Conservation (phyloP, 371 early-diverging fungal species). For the Apophysomyces trapeziformis region DNA sequence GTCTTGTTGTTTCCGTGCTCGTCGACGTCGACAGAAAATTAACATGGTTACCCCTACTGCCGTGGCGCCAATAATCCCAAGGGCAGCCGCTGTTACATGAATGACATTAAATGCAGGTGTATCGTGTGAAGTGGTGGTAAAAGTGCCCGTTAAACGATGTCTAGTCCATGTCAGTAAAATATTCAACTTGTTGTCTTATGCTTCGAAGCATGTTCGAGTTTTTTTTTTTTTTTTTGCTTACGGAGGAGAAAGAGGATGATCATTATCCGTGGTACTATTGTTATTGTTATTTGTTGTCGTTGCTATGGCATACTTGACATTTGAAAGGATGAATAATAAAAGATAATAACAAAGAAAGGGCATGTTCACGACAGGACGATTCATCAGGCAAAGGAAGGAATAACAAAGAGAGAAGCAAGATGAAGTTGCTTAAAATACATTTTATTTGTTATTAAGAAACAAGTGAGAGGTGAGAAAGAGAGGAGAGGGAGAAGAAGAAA, state of each 20-base stretch:
- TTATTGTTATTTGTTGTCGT: background rate
- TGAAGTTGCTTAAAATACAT: too few species aligned
- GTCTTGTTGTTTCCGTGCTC: slow-evolving; percentile 9
- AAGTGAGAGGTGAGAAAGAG: too few species aligned
- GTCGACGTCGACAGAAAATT: slow-evolving; percentile 28
- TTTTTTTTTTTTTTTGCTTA: too few species aligned
- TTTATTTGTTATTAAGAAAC: too few species aligned
- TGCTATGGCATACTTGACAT: background rate
- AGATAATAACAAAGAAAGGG: background rate
- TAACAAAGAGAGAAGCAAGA: too few species aligned
- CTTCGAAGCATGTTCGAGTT: too few species aligned
- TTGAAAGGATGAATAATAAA: background rate
- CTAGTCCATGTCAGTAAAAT: background rate
- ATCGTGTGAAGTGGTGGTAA: slow-evolving; percentile 28
- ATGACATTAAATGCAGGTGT: slow-evolving; percentile 39
- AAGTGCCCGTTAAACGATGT: slow-evolving; percentile 10
- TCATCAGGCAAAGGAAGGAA: background rate
- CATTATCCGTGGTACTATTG: background rate
- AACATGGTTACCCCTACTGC: slow-evolving; percentile 32
- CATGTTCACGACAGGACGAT: background rate
- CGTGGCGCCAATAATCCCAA: slow-evolving; percentile 37
- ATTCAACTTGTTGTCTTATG: too few species aligned
- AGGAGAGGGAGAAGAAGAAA: background rate
- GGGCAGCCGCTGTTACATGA: slow-evolving; percentile 41
- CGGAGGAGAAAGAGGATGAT: background rate